phyloP scores from a whole-genome alignment of 106 monocot genomes.

The Chionographis japonica region DNA sequence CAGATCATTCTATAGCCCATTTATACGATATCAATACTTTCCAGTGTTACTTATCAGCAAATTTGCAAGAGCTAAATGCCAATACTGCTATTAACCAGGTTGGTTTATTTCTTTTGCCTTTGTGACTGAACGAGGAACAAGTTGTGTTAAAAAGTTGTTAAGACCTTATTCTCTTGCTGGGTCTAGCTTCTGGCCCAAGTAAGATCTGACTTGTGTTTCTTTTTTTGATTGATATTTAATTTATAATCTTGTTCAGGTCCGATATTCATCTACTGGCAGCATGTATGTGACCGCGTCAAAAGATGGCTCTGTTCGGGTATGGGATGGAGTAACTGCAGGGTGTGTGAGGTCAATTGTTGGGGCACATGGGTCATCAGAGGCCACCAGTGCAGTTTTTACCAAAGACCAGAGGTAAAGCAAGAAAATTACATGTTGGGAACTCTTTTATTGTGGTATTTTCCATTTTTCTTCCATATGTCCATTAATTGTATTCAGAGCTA shows the following conservation, averaged over 20 bases:
- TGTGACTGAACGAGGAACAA: too few relatives aligned
- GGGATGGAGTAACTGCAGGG: constrained; percentile 78
- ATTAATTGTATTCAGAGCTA: not conserved
- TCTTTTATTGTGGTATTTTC: not conserved
- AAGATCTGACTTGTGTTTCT: not conserved
- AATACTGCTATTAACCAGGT: constrained; percentile 88
- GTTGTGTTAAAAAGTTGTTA: too few relatives aligned
- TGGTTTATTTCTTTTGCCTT: constrained; percentile 2
- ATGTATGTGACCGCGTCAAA: constrained; percentile 91
- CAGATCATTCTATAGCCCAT: constrained; percentile 87
- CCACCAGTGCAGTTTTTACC: constrained; percentile 82
- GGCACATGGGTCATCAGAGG: constrained; percentile 73
- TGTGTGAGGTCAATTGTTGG: constrained; percentile 65
- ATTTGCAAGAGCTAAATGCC: constrained; percentile 45
- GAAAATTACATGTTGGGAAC: not conserved
- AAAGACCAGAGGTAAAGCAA: constrained; percentile 71
- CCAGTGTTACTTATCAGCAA: constrained; percentile 80
- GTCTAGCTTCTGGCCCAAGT: not conserved
- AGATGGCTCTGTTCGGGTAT: constrained; percentile 77
- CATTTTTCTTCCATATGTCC: not conserved
- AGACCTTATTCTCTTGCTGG: not conserved
- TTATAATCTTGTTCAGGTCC: constrained; percentile 29
- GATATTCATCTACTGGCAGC: constrained; percentile 67
- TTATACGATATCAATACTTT: constrained; percentile 95
- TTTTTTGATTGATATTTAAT: not conserved